Base-by-base conservation (phyloP, 1,139 yeast species). In the Kodamaea derodonti region DNA sequence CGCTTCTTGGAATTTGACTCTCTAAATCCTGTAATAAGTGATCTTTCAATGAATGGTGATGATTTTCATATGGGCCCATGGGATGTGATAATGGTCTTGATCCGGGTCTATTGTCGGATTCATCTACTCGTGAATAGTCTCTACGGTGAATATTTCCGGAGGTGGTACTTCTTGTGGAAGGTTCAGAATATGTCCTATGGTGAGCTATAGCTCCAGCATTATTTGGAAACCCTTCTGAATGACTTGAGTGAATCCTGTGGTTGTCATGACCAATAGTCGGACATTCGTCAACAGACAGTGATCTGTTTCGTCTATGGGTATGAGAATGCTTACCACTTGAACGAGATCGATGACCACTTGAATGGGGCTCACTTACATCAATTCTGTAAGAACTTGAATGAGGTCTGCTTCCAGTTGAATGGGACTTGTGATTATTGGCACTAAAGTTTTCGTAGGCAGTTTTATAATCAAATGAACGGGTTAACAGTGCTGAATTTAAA, bases 401-500 rank as follows among this genome's bases (percentile, higher is more conserved):
- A n/a, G n/a, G n/a, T 18, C 22, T 9, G 9, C 9, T 9, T 7
- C 22, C 22, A 18, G 9, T 18, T 18, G 22, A 18, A 7, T 18
- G 22, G 9, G 22, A 7, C 22, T 9, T 9, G 9, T 9, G n/a
- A n/a, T n/a, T n/a, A n/a, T n/a, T n/a, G n/a, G n/a, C 22, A 18
- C 9, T 18, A 18, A 18, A 18, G 9, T 9, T 18, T 9, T 18
- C 22, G 9, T 7, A 18, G 9, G 22, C 22, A 18, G 22, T 18
- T 18, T 18, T 6, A 18, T 18, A 18, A 18, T 18, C 22, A 18
- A 18, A 18, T 7, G 22, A 18, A 6, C 22, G 22, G 9, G 9
- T 18, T 9, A 18, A 18, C 22, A 18, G 22, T 7, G 9, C 9
- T 6, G 22, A 18, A 24, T 33, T 31, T 31, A 35, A 33, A 13